phyloP scores from a whole-genome alignment of 2,329 filamentous ascomycete genomes.

The Sclerotinia glacialis region DNA sequence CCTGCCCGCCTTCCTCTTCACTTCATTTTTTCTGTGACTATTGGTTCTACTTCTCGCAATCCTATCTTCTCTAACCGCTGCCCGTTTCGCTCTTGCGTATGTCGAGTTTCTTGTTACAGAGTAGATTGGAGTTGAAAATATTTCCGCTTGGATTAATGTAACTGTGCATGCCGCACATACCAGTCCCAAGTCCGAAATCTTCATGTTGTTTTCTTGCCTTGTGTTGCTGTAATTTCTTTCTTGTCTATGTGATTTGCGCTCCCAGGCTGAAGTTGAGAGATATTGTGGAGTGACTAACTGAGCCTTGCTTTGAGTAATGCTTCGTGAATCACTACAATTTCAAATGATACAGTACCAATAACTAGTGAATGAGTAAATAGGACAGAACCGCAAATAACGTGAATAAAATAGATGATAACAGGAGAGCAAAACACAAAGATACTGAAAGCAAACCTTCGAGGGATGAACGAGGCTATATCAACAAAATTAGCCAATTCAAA shows the following conservation, averaged over 20 bases:
- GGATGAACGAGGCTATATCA: background rate
- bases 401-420: background rate
- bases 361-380: background rate
- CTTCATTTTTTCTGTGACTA: slow-evolving; percentile 7
- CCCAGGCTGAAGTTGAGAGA: no score
- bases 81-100: slow-evolving; percentile 4
- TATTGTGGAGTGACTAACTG: background rate
- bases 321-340: background rate
- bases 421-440: background rate
- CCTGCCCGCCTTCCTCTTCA: background rate
- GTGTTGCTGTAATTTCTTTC: background rate
- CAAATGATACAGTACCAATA: background rate
- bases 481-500: background rate
- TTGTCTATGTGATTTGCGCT: background rate
- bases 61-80: background rate
- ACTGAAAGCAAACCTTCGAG: background rate
- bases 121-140: slow-evolving; percentile 11
- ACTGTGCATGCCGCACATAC: slow-evolving; percentile 9
- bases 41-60: slow-evolving; percentile 14
- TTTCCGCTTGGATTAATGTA: slow-evolving; percentile 10
- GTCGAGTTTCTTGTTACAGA: slow-evolving; percentile 17
- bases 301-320: background rate
- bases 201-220: background rate
- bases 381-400: no score
- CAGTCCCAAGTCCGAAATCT: slow-evolving; percentile 2